phyloP scores from a whole-genome alignment of 352 stramenopile species.

The Globisporangium sylvaticum region DNA sequence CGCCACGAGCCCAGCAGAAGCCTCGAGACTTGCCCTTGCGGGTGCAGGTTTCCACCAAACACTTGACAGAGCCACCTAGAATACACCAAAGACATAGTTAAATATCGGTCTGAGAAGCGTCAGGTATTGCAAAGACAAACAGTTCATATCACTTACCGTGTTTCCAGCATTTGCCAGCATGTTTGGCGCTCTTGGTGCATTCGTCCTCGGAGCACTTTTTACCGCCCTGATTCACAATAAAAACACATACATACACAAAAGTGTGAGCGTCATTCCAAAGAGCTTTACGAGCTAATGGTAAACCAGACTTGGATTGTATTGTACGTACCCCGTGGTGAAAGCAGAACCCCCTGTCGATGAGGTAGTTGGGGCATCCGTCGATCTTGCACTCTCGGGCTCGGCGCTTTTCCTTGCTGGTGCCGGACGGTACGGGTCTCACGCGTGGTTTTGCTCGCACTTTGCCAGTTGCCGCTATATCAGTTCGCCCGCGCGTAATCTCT shows the following conservation, averaged over 20 bases:
- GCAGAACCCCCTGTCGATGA: slow-evolving; percentile 39
- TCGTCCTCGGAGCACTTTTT: slow-evolving; percentile 30
- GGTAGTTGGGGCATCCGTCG: slow-evolving; percentile 40
- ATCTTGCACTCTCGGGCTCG: slow-evolving; percentile 26
- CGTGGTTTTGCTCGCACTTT: background rate
- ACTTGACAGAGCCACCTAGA: background rate
- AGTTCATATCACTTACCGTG: slow-evolving; percentile 20
- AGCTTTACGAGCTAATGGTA: background rate
- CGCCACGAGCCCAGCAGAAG: background rate
- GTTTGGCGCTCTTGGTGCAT: slow-evolving; percentile 39
- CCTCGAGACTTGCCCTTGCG: background rate
- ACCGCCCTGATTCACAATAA: slow-evolving; percentile 21
- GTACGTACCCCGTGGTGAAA: slow-evolving; percentile 36
- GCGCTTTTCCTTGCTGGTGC: slow-evolving; percentile 20
- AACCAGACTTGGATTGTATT: background rate
- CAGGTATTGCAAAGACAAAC: no score
- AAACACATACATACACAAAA: slow-evolving; percentile 3
- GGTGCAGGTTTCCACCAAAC: background rate
- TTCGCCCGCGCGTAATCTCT: no score
- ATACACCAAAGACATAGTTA: no score
- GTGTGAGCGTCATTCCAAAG: background rate
- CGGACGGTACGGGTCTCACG: background rate
- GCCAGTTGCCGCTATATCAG: no score
- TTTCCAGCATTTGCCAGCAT: slow-evolving; percentile 30
- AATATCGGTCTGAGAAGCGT: no score